Evolutionary conservation across 2,329 filamentous ascomycete genomes (phyloP).

Genomic region (Verticillium albo-atrum): DNA sequence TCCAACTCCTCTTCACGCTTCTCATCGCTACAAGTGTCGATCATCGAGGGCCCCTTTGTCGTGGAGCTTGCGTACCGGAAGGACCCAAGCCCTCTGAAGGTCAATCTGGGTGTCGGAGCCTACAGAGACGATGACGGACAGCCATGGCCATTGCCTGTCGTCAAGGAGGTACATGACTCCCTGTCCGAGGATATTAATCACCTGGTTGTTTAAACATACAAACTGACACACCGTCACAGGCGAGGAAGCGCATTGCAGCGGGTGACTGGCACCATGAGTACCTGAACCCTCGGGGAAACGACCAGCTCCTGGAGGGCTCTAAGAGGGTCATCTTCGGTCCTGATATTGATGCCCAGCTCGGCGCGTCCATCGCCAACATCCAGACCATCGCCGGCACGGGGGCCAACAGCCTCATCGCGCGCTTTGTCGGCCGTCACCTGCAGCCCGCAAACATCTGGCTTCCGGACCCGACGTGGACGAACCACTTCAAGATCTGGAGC

Average conservation of each 20-base stretch:
- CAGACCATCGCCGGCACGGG: constrained; percentile 24
- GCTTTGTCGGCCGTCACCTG: constrained; percentile 8
- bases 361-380: constrained; percentile 12
- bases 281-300: constrained; percentile 16
- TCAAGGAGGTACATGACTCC: background rate
- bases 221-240: background rate
- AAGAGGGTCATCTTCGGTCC: constrained; percentile 17
- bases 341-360: background rate
- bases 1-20: background rate
- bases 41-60: background rate
- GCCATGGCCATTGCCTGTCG: background rate
- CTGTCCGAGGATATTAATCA: background rate
- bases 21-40: background rate
- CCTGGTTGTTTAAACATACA: background rate
- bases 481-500: constrained; percentile 22
- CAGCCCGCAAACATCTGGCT: constrained; percentile 19
- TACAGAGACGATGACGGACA: constrained; percentile 2
- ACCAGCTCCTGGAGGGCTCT: constrained; percentile 16
- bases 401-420: constrained; percentile 9
- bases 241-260: background rate
- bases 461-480: constrained; percentile 24
- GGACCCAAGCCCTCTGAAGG: background rate
- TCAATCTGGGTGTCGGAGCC: constrained; percentile 3
- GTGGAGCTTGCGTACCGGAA: background rate
- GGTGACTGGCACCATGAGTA: constrained; percentile 15